Percentiles rank a stretch among this genome's conserved stretches.
These are phyloP conservation scores for Ceratopteris richardii DNA, from an alignment of 75 land plant species.

Conservation along the genomic window DNA sequence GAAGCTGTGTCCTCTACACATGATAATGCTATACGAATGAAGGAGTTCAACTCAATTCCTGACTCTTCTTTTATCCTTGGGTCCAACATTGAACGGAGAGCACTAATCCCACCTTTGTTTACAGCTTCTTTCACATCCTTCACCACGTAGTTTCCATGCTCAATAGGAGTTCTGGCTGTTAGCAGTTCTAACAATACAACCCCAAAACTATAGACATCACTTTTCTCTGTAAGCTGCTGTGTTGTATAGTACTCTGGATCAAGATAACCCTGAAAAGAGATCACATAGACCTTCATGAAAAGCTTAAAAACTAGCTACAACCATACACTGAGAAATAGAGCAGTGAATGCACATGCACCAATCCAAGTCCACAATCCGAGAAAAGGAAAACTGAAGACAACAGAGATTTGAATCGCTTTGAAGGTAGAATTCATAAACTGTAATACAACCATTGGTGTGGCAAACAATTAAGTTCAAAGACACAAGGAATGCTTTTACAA, in stretches of 20 bases:
- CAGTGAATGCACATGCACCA: too few species aligned
- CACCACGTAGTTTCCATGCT: conserved; percentile 18
- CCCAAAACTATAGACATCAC: conserved; percentile 42
- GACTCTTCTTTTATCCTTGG: not conserved
- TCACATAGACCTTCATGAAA: not conserved
- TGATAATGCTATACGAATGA: conserved; percentile 47
- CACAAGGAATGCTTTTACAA: too few species aligned
- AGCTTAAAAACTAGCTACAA: too few species aligned
- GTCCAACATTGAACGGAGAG: conserved; percentile 13
- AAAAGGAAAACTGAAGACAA: too few species aligned
- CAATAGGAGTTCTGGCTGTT: conserved; percentile 28
- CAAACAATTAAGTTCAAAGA: too few species aligned
- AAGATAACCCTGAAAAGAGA: conserved; percentile 25
- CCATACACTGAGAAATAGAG: too few species aligned
- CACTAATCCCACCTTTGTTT: conserved; percentile 12
- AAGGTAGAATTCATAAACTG: too few species aligned
- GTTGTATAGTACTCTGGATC: conserved; percentile 42
- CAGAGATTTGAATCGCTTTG: too few species aligned
- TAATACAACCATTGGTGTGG: too few species aligned
- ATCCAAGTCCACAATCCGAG: too few species aligned
- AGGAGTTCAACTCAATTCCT: conserved; percentile 33
- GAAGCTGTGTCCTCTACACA: conserved; percentile 57
- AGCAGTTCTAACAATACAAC: conserved; percentile 37
- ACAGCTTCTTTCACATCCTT: conserved; percentile 7
- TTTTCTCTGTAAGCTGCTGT: conserved; percentile 20